Base-by-base conservation (phyloP, 2,329 filamentous ascomycete genomes). In the Elsinoe australis region DNA sequence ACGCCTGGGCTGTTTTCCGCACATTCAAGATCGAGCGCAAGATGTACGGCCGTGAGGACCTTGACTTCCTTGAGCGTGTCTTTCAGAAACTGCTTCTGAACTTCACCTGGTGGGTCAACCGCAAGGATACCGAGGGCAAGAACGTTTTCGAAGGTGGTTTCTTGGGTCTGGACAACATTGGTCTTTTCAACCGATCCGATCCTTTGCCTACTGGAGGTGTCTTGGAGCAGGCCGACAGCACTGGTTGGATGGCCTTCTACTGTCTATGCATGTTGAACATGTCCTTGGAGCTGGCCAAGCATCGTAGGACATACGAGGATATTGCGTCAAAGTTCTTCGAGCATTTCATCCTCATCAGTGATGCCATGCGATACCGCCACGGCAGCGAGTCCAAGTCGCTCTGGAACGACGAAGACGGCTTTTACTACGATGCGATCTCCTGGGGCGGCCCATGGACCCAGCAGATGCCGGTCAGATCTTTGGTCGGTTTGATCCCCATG, bases 71-170 rank as follows among this genome's bases (percentile, higher is more conserved):
- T 7, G 90, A 96, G 71, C 80, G 90, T 15, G 88, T 95, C 3
- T 96, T 96, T 72, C 92, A 96, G 62, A 96, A 96, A 66, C 69
- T 96, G 52, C 72, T 96, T 18, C 74, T 96, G 54, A 96, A 96
- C 70, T 96, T 96, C 65, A 96, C 92, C 3, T 96, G 92, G 92
- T 96, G 90, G 90, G 90, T 95, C 15, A 96, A 96, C 64, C 84
- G 90, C 51, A 96, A 96, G 67, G 90, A 96, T 59, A 76, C 78
- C 8, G 87, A 95, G 7, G 90, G 88, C 59, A 96, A 96, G 71
- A 95, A 96, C 60, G 85, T 96, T 21, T 96, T 96, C 57, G 92
- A 96, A 62, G 92, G 90, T 56, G 90, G 90, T 34, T 96, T 96
- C 73, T 72, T 96, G 5, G 90, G 90, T 36, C 73, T 96, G 46